A percentile compares a stretch with the other conserved stretches of the same genome.
Evolutionary conservation across 129 eudicot genomes (phyloP).

Genomic region (Flaveria ramosissima): DNA sequence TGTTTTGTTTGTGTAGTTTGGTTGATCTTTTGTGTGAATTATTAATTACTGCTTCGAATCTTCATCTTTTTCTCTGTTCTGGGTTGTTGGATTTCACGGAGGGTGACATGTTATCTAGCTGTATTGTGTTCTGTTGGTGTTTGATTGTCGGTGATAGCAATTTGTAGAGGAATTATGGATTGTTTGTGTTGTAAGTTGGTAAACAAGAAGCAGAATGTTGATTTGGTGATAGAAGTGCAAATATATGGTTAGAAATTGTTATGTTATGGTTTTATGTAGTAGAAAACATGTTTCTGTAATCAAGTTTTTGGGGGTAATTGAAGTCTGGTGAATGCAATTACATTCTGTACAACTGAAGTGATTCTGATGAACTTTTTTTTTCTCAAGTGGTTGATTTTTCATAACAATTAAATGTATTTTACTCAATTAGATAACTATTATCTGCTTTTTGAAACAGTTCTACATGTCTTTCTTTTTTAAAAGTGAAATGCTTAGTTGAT

Average conservation of each 20-base stretch:
- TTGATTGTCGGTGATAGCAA: background rate
- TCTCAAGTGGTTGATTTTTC: slow-evolving; percentile 11
- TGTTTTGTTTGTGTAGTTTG: slow-evolving; percentile 11
- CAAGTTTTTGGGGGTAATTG: too few species aligned
- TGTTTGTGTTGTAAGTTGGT: too few species aligned
- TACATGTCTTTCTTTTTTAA: background rate
- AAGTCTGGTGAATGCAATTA: too few species aligned
- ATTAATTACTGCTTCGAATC: background rate
- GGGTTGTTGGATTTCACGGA: too few species aligned
- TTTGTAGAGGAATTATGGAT: background rate
- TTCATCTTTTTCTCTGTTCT: background rate
- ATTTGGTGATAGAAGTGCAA: background rate
- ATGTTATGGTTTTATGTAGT: too few species aligned
- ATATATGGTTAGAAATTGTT: too few species aligned
- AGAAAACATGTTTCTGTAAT: too few species aligned
- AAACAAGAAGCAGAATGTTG: background rate
- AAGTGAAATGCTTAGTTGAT: slow-evolving; percentile 3
- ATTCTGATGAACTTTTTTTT: background rate
- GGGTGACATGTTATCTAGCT: background rate
- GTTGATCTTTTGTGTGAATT: background rate
- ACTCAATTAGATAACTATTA: slow-evolving; percentile 9
- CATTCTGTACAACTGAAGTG: background rate
- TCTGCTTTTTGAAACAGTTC: background rate
- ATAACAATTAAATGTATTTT: background rate
- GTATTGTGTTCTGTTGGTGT: slow-evolving; percentile 4